Percentiles rank a stretch among this genome's conserved stretches.
phyloP scores from a whole-genome alignment of 768 basidiomycete species.

The Mrakia frigida region DNA sequence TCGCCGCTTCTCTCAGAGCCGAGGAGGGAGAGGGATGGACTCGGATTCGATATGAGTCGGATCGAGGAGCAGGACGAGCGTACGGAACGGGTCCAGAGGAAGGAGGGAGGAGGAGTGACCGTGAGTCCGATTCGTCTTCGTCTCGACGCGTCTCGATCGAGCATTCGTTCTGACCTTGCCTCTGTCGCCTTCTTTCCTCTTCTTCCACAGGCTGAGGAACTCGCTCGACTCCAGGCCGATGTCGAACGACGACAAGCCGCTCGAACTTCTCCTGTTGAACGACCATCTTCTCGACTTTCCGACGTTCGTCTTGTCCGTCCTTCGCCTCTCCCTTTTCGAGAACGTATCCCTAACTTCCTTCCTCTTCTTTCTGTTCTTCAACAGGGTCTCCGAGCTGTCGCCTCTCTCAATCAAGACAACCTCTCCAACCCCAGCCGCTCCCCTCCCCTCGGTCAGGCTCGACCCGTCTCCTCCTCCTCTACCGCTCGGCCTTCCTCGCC shows the following conservation, averaged over 20 bases:
- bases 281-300: constrained; percentile 20
- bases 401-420: not conserved
- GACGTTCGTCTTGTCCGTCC: constrained; percentile 5
- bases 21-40: not conserved
- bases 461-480: not conserved
- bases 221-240: constrained; percentile 61
- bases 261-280: constrained; percentile 42
- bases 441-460: constrained; percentile 15
- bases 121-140: not conserved
- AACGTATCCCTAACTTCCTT: not conserved
- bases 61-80: constrained; percentile 14
- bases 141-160: not conserved
- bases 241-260: constrained; percentile 62
- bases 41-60: constrained; percentile 11
- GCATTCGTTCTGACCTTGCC: not conserved
- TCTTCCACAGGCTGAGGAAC: constrained; percentile 38
- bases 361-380: not conserved
- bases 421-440: constrained; percentile 20
- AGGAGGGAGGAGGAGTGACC: constrained; percentile 38
- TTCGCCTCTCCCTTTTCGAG: not conserved
- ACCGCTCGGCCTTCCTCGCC: not conserved
- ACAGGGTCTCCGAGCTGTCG: constrained; percentile 25
- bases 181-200: not conserved
- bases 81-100: not conserved
- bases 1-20: constrained; percentile 39